Percentiles rank a stretch among this genome's conserved stretches.
These are phyloP conservation scores for Colletotrichum plurivorum DNA, from an alignment of 2,329 filamentous ascomycete species.

Conservation along the genomic window DNA sequence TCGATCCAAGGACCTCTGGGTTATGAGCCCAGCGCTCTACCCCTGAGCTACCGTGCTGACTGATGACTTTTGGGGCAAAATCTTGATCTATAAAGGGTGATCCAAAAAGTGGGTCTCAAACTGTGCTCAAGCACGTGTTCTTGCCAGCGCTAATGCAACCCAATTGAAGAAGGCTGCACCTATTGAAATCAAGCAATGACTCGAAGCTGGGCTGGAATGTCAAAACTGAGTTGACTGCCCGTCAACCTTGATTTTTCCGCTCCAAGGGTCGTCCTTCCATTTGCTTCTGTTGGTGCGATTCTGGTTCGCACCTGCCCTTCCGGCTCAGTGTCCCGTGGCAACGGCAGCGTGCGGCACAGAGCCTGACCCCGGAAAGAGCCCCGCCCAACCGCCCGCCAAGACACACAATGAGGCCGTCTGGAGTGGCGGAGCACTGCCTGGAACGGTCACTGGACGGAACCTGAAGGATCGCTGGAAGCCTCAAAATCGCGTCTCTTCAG, in stretches of 20 bases:
- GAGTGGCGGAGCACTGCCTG: constrained; percentile 28
- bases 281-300: background rate
- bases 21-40: constrained; percentile 41
- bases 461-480: constrained; percentile 12
- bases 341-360: constrained; percentile 22
- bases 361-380: constrained; percentile 29
- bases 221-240: background rate
- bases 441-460: constrained; percentile 23
- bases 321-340: constrained; percentile 20
- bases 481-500: constrained; percentile 4
- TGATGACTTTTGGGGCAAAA: too few relatives aligned
- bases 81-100: too few relatives aligned
- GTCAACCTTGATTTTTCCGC: background rate
- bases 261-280: constrained; percentile 3
- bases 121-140: too few relatives aligned
- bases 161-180: background rate
- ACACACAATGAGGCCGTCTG: constrained; percentile 28
- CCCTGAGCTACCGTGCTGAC: constrained; percentile 38
- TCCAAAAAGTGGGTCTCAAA: too few relatives aligned
- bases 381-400: constrained; percentile 31
- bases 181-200: background rate
- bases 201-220: constrained; percentile 4
- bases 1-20: constrained; percentile 40
- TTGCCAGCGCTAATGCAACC: background rate
- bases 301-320: constrained; percentile 15